Evolutionary conservation across 2,329 filamentous ascomycete genomes (phyloP).

Genomic region (Shiraia bambusicola): DNA sequence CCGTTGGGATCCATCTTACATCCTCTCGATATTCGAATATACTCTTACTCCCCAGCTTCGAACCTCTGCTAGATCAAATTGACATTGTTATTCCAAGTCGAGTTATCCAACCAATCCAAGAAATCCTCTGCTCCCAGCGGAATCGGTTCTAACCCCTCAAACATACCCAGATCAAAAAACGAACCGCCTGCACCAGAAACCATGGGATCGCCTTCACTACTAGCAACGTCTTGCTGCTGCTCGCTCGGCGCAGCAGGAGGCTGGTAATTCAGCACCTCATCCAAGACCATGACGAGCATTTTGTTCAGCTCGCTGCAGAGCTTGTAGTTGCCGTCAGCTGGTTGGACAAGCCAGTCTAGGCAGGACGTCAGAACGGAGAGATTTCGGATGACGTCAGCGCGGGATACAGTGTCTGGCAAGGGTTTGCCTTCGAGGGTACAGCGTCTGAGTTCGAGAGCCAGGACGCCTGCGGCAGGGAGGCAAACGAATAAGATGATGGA

Average conservation of each 20-base stretch:
- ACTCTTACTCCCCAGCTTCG: no score
- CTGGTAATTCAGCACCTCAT: conserved; percentile 42
- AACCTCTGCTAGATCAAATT: conserved; percentile 1
- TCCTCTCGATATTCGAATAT: no score
- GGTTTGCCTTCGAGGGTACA: conserved; percentile 37
- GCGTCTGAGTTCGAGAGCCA: conserved; percentile 37
- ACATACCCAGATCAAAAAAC: conserved; percentile 40
- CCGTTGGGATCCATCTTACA: no score
- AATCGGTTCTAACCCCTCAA: conserved; percentile 41
- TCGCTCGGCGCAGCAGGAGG: conserved; percentile 23
- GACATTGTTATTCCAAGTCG: conserved; percentile 40
- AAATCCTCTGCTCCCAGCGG: conserved; percentile 40
- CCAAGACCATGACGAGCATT: conserved; percentile 37
- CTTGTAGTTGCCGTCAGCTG: conserved; percentile 39
- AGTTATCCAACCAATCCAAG: conserved; percentile 41
- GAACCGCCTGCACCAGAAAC: conserved; percentile 20
- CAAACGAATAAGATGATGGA: conserved; percentile 41
- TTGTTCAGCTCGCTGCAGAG: conserved; percentile 42
- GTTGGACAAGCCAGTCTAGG: conserved; percentile 38
- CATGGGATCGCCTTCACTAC: conserved; percentile 9
- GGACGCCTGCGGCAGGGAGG: conserved; percentile 38
- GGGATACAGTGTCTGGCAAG: conserved; percentile 31
- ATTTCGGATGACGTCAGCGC: conserved; percentile 41
- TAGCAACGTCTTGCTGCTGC: not conserved
- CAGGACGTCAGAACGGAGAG: conserved; percentile 40